Conservation (phyloP, 2,329 filamentous ascomycete species). For the Fusarium sp. region DNA sequence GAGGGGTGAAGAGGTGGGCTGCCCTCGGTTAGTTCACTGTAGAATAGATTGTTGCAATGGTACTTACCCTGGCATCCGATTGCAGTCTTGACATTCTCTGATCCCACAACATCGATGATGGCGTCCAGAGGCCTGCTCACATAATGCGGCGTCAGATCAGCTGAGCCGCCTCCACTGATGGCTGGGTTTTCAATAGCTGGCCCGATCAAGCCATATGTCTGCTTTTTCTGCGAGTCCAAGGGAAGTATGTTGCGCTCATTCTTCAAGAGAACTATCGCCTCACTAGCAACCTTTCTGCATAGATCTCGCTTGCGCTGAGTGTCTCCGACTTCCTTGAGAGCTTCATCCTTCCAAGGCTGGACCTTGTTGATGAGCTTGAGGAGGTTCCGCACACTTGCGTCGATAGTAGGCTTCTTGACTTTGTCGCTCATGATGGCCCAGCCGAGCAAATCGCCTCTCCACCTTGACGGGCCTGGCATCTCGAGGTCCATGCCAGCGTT, state of each 20-base stretch:
- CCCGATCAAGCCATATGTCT: constrained; percentile 50
- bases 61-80: constrained; percentile 7
- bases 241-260: constrained; percentile 13
- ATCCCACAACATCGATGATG: constrained; percentile 31
- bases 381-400: constrained; percentile 40
- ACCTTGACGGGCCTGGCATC: constrained; percentile 48
- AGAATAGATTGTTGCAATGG: rapidly evolving
- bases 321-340: not conserved
- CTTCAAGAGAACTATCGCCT: constrained; percentile 59
- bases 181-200: not conserved
- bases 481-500: constrained; percentile 45
- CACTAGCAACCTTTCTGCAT: constrained; percentile 50
- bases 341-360: not conserved
- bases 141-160: constrained; percentile 45
- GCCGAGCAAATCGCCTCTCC: constrained; percentile 6
- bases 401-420: constrained; percentile 28
- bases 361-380: constrained; percentile 19
- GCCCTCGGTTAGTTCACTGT: not conserved
- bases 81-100: constrained; percentile 5
- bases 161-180: constrained; percentile 45
- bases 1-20: not conserved
- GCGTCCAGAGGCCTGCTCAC: constrained; percentile 45
- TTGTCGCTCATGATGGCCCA: constrained; percentile 11
- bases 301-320: constrained; percentile 37
- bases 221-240: constrained; percentile 13